phyloP scores from a whole-genome alignment of 106 monocot species.

The Xerophyta viscosa region DNA sequence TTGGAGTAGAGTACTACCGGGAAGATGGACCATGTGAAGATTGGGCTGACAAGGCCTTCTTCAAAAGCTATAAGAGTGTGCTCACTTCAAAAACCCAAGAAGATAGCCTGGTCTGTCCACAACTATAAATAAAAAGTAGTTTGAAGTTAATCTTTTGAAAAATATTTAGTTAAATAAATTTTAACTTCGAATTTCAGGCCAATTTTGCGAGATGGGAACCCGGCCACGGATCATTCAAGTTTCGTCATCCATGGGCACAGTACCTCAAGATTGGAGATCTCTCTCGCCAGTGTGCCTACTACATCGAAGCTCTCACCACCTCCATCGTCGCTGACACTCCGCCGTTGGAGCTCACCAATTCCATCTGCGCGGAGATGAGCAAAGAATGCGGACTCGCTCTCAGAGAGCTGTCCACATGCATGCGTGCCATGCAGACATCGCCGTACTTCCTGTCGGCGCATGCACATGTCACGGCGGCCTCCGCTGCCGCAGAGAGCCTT shows the following conservation, averaged over 20 bases:
- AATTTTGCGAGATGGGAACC: constrained; percentile 81
- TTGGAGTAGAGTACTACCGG: constrained; percentile 38
- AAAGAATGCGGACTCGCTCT: constrained; percentile 31
- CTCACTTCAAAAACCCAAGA: constrained; percentile 59
- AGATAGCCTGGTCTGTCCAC: constrained; percentile 33
- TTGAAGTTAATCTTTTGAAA: background rate
- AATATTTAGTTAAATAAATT: background rate
- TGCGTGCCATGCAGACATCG: constrained; percentile 23
- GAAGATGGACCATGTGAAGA: constrained; percentile 1
- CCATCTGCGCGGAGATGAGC: constrained; percentile 37
- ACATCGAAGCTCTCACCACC: constrained; percentile 37
- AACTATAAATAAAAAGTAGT: too few species aligned
- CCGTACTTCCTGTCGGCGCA: constrained; percentile 6
- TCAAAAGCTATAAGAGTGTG: constrained; percentile 41
- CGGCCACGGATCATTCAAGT: constrained; percentile 41
- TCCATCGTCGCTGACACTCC: constrained; percentile 1
- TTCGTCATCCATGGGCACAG: constrained; percentile 54
- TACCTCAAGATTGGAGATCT: constrained; percentile 47
- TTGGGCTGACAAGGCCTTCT: constrained; percentile 23
- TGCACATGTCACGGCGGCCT: constrained; percentile 14
- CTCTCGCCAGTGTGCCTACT: constrained; percentile 38
- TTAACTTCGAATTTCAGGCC: constrained; percentile 16
- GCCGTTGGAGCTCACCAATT: background rate
- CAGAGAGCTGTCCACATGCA: constrained; percentile 20
- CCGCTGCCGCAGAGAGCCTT: constrained; percentile 11